Base-by-base conservation (phyloP, 441 rosid genomes). In the Gossypium davidsonii region DNA sequence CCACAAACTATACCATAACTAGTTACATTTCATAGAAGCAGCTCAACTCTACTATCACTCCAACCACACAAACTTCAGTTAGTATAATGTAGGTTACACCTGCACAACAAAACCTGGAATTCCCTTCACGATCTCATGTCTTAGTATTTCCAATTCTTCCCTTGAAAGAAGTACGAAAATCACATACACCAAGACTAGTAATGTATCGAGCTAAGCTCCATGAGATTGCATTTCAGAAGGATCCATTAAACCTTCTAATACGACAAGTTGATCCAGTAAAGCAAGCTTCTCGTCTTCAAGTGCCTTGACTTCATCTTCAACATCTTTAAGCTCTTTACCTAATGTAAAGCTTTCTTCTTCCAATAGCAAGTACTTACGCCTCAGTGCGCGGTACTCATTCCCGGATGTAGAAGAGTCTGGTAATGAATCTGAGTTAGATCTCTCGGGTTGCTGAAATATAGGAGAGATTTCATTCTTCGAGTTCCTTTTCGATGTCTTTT, bases 181-280 rank as follows among this genome's bases (percentile, higher is more conserved):
- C 34, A 31, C 34, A 31, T 31, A 31, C 34, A 1, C 34, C 6
- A 31, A 31, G 1, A 4, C 6, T 31, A 18, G 59, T 17, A 53
- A 52, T 9, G 4, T 17, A 18, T 20, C 10, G 31, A 55, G 67
- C 23, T 49, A 71, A 23, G 74, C 31, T 15, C 73, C 81, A 56
- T 67, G 74, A 61, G 76, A 39, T 77, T 75, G 80, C 79, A 55
- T 55, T 20, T 55, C 59, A 6, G 59, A 55, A 55, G 93, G 96
- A 86, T 86, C 87, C 42, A 94, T 77, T 79, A 94, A 85, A 76
- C 99, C 96, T 85, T 94, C 99, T 77, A 94, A 77, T 51, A 95
- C 98, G 25, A 92, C 93, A n/a, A 92, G 98, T 61, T 86, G 85
- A 77, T 95, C 98, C 83, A 95, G 81, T 17, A 95, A 87, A 4